Evolutionary conservation across 208 protist species (phyloP).

Genomic region (Crithidia brevicula): DNA sequence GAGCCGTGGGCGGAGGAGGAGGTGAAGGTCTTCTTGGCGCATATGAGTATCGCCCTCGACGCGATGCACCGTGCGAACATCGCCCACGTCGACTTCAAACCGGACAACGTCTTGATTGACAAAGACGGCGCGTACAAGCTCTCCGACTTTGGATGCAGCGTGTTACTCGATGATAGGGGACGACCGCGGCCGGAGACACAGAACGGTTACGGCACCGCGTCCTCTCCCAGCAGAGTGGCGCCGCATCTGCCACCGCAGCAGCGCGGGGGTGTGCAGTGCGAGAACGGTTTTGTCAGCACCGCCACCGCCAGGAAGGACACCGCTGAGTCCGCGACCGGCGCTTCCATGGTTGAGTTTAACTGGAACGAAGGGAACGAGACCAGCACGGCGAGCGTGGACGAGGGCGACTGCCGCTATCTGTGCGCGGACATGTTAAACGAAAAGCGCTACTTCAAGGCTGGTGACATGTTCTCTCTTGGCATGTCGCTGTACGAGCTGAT

Average conservation of each 20-base stretch:
- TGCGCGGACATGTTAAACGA: conserved; percentile 93
- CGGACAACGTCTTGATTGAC: conserved; percentile 93
- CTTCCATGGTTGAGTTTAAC: conserved; percentile 4
- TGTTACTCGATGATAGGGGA: conserved; percentile 65
- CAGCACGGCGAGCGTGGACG: conserved; percentile 83
- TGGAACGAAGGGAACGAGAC: conserved; percentile 44
- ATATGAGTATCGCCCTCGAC: conserved; percentile 89
- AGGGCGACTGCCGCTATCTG: conserved; percentile 92
- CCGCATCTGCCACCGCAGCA: neutral
- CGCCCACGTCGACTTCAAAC: conserved; percentile 94
- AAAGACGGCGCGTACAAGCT: conserved; percentile 79
- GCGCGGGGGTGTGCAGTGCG: neutral
- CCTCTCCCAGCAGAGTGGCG: neutral
- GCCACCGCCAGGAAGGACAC: neutral
- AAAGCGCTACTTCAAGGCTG: conserved; percentile 78
- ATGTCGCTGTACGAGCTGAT: conserved; percentile 93
- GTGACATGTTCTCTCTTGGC: conserved; percentile 92
- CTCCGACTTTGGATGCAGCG: conserved; percentile 93
- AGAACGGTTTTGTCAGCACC: neutral
- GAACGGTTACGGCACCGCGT: conserved; percentile 19
- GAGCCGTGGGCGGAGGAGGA: conserved; percentile 77
- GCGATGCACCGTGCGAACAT: conserved; percentile 84
- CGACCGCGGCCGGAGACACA: conserved; percentile 37
- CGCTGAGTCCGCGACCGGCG: too few species aligned
- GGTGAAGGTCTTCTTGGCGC: conserved; percentile 75